Conservation (phyloP, 768 basidiomycete genomes). For the Boletus vermiculosoides region DNA sequence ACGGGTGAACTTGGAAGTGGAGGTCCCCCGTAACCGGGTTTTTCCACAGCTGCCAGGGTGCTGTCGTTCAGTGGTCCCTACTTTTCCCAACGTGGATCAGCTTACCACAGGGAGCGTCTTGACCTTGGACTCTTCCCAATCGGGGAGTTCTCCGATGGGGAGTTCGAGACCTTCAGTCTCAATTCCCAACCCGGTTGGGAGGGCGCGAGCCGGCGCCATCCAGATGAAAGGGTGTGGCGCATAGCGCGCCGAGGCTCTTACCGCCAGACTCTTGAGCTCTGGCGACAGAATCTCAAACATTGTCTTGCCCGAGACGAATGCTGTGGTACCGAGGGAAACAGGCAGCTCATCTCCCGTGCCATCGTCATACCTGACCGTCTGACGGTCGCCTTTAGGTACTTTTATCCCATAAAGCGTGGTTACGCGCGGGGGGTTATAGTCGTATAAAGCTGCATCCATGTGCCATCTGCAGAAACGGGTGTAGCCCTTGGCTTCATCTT, state of each 20-base stretch:
- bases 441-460: constrained; percentile 85
- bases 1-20: constrained; percentile 90
- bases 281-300: constrained; percentile 80
- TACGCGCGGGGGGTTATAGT: constrained; percentile 78
- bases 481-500: constrained; percentile 71
- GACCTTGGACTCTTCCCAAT: constrained; percentile 74
- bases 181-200: constrained; percentile 80
- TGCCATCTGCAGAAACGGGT: constrained; percentile 92
- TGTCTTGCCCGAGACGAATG: constrained; percentile 76
- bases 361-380: constrained; percentile 78
- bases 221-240: constrained; percentile 87
- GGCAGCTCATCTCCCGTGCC: constrained; percentile 79
- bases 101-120: constrained; percentile 68
- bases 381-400: constrained; percentile 63
- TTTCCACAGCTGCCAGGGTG: constrained; percentile 73
- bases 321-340: constrained; percentile 86
- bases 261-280: constrained; percentile 75
- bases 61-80: background rate
- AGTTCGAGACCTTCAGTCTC: constrained; percentile 76
- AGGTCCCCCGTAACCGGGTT: constrained; percentile 81
- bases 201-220: constrained; percentile 77
- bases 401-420: constrained; percentile 82
- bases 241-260: constrained; percentile 72
- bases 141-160: constrained; percentile 62
- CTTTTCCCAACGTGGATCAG: constrained; percentile 1